A percentile compares a stretch with the other conserved stretches of the same genome.
phyloP scores from a whole-genome alignment of 2,329 filamentous ascomycete species.

The Fonsecaea monophora region DNA sequence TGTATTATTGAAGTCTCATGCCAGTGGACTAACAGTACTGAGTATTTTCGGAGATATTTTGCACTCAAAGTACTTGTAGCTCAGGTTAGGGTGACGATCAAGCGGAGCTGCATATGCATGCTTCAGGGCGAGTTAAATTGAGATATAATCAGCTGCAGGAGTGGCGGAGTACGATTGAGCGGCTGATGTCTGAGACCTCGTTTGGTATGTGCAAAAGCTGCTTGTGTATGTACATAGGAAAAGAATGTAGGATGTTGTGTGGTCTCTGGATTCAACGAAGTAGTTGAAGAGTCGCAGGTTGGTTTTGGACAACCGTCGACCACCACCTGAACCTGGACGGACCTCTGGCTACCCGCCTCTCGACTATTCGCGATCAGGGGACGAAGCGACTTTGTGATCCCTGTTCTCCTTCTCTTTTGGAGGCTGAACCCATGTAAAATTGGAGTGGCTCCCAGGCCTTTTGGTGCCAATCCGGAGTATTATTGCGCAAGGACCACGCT shows the following conservation, averaged over 20 bases:
- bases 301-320: neutral
- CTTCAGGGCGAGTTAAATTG: conserved; percentile 41
- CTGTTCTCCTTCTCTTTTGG: conserved; percentile 5
- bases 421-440: conserved; percentile 18
- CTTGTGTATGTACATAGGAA: conserved; percentile 5
- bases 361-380: conserved; percentile 26
- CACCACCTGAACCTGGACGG: neutral
- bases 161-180: conserved; percentile 29
- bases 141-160: conserved; percentile 25
- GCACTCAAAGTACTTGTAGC: conserved; percentile 6
- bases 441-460: conserved; percentile 11
- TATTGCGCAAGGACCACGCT: conserved; percentile 19
- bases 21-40: conserved; percentile 22
- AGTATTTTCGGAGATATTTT: conserved; percentile 7
- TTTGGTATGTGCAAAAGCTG: conserved; percentile 17
- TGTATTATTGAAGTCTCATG: conserved; percentile 11
- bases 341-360: neutral
- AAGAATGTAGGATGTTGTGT: conserved; percentile 26
- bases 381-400: conserved; percentile 8
- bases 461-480: neutral
- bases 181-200: conserved; percentile 23
- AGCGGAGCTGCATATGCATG: conserved; percentile 37
- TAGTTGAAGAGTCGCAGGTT: conserved; percentile 1
- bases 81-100: conserved; percentile 24
- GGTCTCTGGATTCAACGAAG: neutral